Base-by-base conservation (phyloP, 192 early-diverging fungal genomes). In the Coemansia sp. region DNA sequence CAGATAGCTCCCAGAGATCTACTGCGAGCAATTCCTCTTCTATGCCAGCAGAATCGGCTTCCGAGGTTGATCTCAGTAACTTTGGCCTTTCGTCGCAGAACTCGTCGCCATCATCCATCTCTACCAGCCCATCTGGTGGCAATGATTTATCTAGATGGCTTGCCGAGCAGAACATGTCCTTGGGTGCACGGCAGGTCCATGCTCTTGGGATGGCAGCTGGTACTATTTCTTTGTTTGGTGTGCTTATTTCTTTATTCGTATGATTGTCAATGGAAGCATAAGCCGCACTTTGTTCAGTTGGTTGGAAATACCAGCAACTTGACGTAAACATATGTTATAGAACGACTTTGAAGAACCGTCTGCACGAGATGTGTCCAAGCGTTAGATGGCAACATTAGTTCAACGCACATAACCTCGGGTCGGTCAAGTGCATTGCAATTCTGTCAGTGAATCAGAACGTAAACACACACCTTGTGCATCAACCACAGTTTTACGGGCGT, bases 91-190 rank as follows among this genome's bases (percentile, higher is more conserved):
- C 55, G 1, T 45, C 70, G 23, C 21, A 46, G 14, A 64, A 51
- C 35, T 44, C 46, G 30, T 62, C 65, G 15, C 41, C 34, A 9
- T 44, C 21, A 44, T 63, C 68, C 41, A 33, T 53, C 33, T 39
- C 56, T 2, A 18, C 58, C 26, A n/a, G 49, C 11, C 39, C 18
- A 11, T 33, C n/a, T 10, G 43, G 43, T 3, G 58, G 45, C 1
- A 67, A 75, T 41, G 73, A 75, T 39, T 26, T 81, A 60, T 75
- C 73, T 4, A 75, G 62, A 30, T 81, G 73, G 72, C 78, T 81
- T n/a, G 78, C 78, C 5, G 67, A 66, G 16, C 21, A 71, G 12
- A 63, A 46, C 49, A 55, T 30, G 6, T 60, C 78, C 15, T 68
- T 68, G n/a, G 49, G 56, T 0, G 21, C 72, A 8, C 30, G 62